phyloP scores from a whole-genome alignment of 2,329 filamentous ascomycete genomes.

The Xylaria sp. region DNA sequence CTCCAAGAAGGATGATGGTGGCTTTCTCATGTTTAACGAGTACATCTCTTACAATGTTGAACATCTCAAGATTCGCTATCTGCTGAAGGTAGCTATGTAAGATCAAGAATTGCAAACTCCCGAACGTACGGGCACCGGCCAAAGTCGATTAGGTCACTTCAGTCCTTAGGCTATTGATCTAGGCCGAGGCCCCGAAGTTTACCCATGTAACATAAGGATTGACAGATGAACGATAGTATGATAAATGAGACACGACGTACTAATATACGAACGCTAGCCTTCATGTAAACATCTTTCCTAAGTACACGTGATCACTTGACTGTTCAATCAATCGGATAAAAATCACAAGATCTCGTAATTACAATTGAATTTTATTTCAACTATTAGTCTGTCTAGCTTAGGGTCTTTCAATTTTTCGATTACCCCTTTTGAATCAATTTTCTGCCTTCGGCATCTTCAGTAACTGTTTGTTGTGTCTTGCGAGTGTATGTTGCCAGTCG shows the following conservation, averaged over 20 bases:
- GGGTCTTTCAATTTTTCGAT: neutral
- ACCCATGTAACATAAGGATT: neutral
- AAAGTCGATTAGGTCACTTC: neutral
- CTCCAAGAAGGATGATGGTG: constrained; percentile 56
- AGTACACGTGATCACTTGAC: neutral
- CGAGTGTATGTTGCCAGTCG: neutral
- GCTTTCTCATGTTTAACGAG: constrained; percentile 72
- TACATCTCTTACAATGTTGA: constrained; percentile 75
- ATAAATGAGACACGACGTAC: neutral
- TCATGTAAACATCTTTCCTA: neutral
- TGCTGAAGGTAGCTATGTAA: constrained; percentile 56
- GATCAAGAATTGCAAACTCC: neutral
- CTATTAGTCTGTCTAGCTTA: neutral
- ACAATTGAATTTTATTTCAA: too few species aligned
- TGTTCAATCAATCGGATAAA: neutral
- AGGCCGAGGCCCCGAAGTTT: neutral
- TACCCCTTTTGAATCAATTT: neutral
- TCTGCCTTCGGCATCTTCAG: neutral
- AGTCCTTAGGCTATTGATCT: neutral
- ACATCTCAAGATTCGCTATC: constrained; percentile 74
- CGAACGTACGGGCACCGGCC: neutral
- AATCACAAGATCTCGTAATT: neutral
- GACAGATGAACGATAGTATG: neutral
- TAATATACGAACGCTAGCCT: neutral
- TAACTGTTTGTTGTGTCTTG: neutral